These are phyloP conservation scores for Diutina neorugosa DNA, from an alignment of 1,139 yeast genomes.

Conservation along the genomic window DNA sequence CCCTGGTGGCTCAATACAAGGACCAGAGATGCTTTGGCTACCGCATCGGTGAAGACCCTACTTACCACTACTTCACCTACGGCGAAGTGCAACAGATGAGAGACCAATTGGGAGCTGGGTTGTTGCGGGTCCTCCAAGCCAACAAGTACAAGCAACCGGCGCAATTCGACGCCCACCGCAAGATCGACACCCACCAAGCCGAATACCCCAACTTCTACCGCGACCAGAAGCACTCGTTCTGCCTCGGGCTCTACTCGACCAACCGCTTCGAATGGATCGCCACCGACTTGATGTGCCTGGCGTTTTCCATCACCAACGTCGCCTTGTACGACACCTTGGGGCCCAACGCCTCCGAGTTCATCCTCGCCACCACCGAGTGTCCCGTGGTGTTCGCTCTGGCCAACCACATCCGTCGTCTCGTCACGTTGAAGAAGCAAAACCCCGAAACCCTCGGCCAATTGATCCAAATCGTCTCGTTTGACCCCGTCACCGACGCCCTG, in stretches of 20 bases:
- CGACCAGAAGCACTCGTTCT: slow-evolving; percentile 10
- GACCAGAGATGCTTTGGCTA: slow-evolving; percentile 19
- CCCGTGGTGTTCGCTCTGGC: slow-evolving; percentile 24
- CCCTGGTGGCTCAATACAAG: slow-evolving; percentile 12
- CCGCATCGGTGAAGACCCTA: slow-evolving; percentile 18
- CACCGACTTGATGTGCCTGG: slow-evolving; percentile 12
- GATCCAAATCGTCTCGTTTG: slow-evolving; percentile 13
- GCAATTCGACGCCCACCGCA: slow-evolving; percentile 14
- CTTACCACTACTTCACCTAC: slow-evolving; percentile 14
- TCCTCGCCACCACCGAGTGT: slow-evolving; percentile 13
- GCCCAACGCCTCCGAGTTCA: slow-evolving; percentile 12
- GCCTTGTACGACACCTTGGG: slow-evolving; percentile 19
- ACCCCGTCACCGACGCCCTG: slow-evolving; percentile 11
- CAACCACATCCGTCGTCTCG: slow-evolving; percentile 12
- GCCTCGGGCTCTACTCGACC: slow-evolving; percentile 12
- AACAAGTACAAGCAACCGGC: slow-evolving; percentile 17
- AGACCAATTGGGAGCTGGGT: slow-evolving; percentile 20
- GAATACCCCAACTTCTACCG: slow-evolving; percentile 9
- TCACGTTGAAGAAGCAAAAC: slow-evolving; percentile 11
- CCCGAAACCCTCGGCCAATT: slow-evolving; percentile 11
- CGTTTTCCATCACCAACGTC: slow-evolving; percentile 15
- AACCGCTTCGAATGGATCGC: slow-evolving; percentile 17
- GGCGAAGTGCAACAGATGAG: slow-evolving; percentile 18
- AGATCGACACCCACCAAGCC: slow-evolving; percentile 16
- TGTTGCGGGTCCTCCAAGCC: slow-evolving; percentile 17